Evolutionary conservation across 169 alveolate genomes (phyloP), one percentile per base, ranked within the genome.

Genomic region (Babesia gibsoni): DNA sequence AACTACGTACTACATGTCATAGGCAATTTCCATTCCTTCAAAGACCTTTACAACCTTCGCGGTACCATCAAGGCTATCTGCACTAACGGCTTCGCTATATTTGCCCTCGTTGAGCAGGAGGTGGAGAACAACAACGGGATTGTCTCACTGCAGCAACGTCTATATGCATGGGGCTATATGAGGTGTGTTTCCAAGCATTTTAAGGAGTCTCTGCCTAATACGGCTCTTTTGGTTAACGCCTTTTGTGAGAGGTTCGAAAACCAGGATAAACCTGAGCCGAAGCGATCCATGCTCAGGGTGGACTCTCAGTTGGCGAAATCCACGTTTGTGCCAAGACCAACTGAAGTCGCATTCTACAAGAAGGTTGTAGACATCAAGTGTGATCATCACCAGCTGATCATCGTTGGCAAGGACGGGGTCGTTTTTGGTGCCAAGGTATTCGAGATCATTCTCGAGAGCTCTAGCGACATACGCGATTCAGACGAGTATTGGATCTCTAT

Each of bases 211-310:
- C 58, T 63, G 43, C 61, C 75, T 1, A 67, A 49, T 35, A 77
- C 70, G 29, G 64, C 58, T 20, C 46, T 58, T 32, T 45, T 77
- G 22, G 86, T 77, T 33, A 66, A 63, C n/a, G 86, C 80, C 5
- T 77, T 67, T 43, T 50, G 77, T 18, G 82, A 77, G 37, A 67
- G 27, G 67, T 77, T 77, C 36, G 86, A 77, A 35, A 50, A 68
- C 39, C 54, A 36, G 25, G 80, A 52, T 18, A 52, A 48, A 58
- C 29, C 57, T 30, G 57, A 54, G 42, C 66, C 83, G 23, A 8
- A 48, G 4, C 23, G 73, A 18, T 77, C 86, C 9, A 14, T 52
- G 18, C 30, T 67, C 39, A 43, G 54, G 64, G 79, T 77, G 18
- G 59, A 57, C 37, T 50, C 72, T 5, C 46, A 32, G 16, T 56